phyloP scores from a whole-genome alignment of 2,329 filamentous ascomycete species.

The Zymoseptoria brevis region DNA sequence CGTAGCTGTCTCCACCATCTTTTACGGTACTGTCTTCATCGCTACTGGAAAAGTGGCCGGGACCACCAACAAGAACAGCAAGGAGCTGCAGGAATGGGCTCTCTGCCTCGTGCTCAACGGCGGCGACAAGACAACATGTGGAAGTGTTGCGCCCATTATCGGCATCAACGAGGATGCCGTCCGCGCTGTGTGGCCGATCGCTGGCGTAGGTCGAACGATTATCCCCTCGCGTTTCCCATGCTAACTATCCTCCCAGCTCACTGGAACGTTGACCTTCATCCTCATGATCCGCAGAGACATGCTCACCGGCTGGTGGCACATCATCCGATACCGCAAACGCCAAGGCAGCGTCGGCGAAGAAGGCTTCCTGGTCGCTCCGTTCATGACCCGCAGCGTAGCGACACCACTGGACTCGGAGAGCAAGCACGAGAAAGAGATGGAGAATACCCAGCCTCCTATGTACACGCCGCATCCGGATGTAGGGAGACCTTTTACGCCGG shows the following conservation, averaged over 20 bases:
- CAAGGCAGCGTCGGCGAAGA: constrained; percentile 3
- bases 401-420: background rate
- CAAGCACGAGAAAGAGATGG: background rate
- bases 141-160: constrained; percentile 48
- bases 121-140: constrained; percentile 58
- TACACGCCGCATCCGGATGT: background rate
- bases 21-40: constrained; percentile 75
- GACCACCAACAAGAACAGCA: constrained; percentile 34
- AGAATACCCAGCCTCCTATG: background rate
- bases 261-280: constrained; percentile 69
- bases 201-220: constrained; percentile 52
- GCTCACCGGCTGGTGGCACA: constrained; percentile 64
- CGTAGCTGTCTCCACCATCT: constrained; percentile 71
- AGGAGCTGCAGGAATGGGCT: constrained; percentile 54
- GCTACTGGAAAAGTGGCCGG: constrained; percentile 41
- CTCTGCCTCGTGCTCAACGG: constrained; percentile 49
- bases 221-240: background rate
- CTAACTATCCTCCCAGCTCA: constrained; percentile 42
- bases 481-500: background rate
- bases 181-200: constrained; percentile 62
- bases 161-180: constrained; percentile 62
- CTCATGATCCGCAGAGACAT: constrained; percentile 70
- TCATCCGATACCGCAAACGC: constrained; percentile 30
- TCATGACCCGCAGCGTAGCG: background rate
- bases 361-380: constrained; percentile 7